phyloP scores from a whole-genome alignment of 257 asterid genomes.

The Ajuga chamaepitys region DNA sequence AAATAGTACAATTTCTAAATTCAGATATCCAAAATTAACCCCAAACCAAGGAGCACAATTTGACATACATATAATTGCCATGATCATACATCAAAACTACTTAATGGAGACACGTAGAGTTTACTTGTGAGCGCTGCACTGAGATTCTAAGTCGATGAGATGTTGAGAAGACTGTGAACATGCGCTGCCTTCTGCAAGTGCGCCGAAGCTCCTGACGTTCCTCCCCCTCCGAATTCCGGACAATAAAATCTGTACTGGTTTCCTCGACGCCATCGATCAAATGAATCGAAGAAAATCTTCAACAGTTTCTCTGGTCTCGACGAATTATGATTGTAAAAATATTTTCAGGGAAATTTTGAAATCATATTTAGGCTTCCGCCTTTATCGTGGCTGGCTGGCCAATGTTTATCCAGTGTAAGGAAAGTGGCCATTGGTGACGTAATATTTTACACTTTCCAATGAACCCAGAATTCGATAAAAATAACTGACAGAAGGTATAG shows the following conservation, averaged over 20 bases:
- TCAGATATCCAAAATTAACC: no score
- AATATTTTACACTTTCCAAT: constrained; percentile 21
- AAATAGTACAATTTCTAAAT: background rate
- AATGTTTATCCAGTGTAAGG: background rate
- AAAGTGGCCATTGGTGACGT: background rate
- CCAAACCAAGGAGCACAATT: no score
- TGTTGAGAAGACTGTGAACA: constrained; percentile 42
- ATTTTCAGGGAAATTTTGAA: no score
- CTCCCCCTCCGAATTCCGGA: constrained; percentile 33
- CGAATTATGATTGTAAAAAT: no score
- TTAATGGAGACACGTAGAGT: no score
- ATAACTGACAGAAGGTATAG: no score
- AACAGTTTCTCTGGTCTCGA: no score
- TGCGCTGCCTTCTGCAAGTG: constrained; percentile 41
- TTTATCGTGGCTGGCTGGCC: no score
- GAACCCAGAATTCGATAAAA: no score
- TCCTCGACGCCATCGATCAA: constrained; percentile 43
- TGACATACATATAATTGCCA: no score
- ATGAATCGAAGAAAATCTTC: background rate
- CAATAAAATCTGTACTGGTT: constrained; percentile 26
- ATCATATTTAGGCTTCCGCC: no score
- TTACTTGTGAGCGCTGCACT: constrained; percentile 90
- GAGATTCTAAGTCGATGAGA: constrained; percentile 63
- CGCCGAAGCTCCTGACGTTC: constrained; percentile 34
- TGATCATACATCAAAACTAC: no score